Percentiles rank a stretch among this genome's conserved stretches.
Conservation (phyloP, 2,329 filamentous ascomycete species). For the Basipetospora chlamydospora region DNA sequence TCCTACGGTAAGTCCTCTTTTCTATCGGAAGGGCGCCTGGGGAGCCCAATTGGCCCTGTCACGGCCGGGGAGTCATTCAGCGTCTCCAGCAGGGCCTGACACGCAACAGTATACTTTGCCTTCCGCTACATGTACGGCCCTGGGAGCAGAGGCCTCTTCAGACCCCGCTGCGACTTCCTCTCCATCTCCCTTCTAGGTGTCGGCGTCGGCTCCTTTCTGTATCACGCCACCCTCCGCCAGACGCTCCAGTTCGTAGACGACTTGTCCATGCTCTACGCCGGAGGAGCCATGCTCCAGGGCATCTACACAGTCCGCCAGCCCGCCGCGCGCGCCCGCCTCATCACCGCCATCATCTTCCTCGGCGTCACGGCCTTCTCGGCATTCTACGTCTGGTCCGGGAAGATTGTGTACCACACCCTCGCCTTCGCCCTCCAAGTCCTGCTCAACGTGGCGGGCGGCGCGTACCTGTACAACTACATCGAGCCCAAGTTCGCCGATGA, state of each 20-base stretch:
- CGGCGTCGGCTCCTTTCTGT: slow-evolving; percentile 26
- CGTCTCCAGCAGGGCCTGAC: slow-evolving; percentile 6
- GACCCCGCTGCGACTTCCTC: slow-evolving; percentile 23
- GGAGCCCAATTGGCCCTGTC: too few relatives aligned
- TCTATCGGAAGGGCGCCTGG: too few relatives aligned
- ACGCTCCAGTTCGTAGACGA: slow-evolving; percentile 35
- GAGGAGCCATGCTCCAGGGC: slow-evolving; percentile 35
- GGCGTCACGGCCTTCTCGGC: slow-evolving; percentile 22
- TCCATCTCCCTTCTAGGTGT: slow-evolving; percentile 24
- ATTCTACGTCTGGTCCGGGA: slow-evolving; percentile 26
- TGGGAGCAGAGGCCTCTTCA: slow-evolving; percentile 16
- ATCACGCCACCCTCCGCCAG: slow-evolving; percentile 29
- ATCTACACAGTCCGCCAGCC: slow-evolving; percentile 28
- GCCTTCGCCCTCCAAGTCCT: slow-evolving; percentile 21
- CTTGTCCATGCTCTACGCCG: slow-evolving; percentile 41
- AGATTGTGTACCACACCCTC: slow-evolving; percentile 27
- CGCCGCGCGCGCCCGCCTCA: slow-evolving; percentile 13
- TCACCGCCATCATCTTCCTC: slow-evolving; percentile 23
- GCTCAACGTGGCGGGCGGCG: slow-evolving; percentile 17
- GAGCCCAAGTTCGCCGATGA: slow-evolving; percentile 15
- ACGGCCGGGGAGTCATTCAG: too few relatives aligned
- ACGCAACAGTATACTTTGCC: slow-evolving; percentile 24
- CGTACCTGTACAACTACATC: slow-evolving; percentile 20
- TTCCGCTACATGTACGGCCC: slow-evolving; percentile 21
- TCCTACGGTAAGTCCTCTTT: slow-evolving; percentile 13